These are phyloP conservation scores for Saccharum spontaneum DNA, from an alignment of 176 grass and related monocot species.

Conservation along the genomic window DNA sequence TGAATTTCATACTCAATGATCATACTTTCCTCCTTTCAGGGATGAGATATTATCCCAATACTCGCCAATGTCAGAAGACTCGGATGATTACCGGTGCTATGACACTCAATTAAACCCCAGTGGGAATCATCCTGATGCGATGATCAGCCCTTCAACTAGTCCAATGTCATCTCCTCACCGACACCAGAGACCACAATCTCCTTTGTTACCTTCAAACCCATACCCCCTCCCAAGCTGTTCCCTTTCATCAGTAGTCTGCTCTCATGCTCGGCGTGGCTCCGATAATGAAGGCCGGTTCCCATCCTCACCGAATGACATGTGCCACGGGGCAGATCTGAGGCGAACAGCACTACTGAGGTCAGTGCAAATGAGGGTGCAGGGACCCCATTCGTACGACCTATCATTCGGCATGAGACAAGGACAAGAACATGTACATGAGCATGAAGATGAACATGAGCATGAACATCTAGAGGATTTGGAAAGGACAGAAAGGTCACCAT, in stretches of 20 bases:
- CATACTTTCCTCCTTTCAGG: conserved; percentile 48
- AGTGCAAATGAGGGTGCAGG: conserved; percentile 92
- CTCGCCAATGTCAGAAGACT: conserved; percentile 98
- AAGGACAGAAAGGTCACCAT: conserved; percentile 27
- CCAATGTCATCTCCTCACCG: conserved; percentile 73
- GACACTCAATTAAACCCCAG: conserved; percentile 60
- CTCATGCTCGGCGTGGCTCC: conserved; percentile 62
- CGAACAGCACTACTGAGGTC: conserved; percentile 73
- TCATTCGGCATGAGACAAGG: conserved; percentile 56
- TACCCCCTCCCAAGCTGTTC: conserved; percentile 63
- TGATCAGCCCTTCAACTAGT: conserved; percentile 63
- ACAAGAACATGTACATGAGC: conserved; percentile 50
- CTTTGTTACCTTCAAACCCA: conserved; percentile 31
- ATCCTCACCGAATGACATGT: conserved; percentile 91
- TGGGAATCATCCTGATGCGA: conserved; percentile 46
- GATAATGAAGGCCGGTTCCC: conserved; percentile 90
- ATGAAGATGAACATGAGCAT: conserved; percentile 45
- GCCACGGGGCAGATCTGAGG: conserved; percentile 74
- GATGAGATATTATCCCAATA: conserved; percentile 85
- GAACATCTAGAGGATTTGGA: conserved; percentile 54
- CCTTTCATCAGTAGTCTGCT: conserved; percentile 63
- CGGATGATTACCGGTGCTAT: conserved; percentile 71
- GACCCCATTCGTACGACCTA: conserved; percentile 49
- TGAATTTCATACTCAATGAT: background rate
- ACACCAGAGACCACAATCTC: conserved; percentile 51